These are phyloP conservation scores for Helotiales sp. DNA, from an alignment of 2,329 filamentous ascomycete species.

Conservation along the genomic window DNA sequence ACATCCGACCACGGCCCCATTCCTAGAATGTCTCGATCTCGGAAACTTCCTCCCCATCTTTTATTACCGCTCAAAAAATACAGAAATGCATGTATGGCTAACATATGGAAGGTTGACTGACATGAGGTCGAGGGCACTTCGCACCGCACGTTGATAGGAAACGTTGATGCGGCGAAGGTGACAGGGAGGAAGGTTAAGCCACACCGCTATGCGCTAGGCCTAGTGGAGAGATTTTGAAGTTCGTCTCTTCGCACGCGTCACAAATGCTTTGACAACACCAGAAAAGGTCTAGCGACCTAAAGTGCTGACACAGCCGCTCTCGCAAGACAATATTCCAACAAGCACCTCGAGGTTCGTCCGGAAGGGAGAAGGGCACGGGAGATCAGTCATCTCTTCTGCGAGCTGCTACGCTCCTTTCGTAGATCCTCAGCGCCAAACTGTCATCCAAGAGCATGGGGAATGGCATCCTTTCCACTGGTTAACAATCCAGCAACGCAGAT, in stretches of 20 bases:
- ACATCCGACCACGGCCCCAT: no score
- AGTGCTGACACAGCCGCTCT: neutral
- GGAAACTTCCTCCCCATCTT: no score
- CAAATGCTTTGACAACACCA: no score
- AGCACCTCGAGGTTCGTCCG: neutral
- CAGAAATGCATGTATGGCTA: neutral
- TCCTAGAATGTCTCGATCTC: no score
- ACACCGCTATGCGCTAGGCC: neutral
- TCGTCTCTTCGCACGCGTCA: neutral
- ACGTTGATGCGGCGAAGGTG: neutral
- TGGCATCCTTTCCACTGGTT: neutral
- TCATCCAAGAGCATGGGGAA: neutral
- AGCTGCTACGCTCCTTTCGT: neutral
- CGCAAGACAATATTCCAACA: neutral
- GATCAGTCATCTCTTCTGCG: neutral
- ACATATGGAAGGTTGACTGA: neutral
- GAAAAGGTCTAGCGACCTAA: neutral
- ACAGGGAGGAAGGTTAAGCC: neutral
- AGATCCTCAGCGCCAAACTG: neutral
- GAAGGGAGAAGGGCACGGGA: neutral
- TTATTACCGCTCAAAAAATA: no score
- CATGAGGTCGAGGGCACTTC: neutral
- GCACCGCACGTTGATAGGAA: conserved; percentile 6
- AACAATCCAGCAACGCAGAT: neutral
- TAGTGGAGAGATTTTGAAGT: neutral